Base-by-base conservation (phyloP, 2,329 filamentous ascomycete species). In the Pyrenochaeta sp. region DNA sequence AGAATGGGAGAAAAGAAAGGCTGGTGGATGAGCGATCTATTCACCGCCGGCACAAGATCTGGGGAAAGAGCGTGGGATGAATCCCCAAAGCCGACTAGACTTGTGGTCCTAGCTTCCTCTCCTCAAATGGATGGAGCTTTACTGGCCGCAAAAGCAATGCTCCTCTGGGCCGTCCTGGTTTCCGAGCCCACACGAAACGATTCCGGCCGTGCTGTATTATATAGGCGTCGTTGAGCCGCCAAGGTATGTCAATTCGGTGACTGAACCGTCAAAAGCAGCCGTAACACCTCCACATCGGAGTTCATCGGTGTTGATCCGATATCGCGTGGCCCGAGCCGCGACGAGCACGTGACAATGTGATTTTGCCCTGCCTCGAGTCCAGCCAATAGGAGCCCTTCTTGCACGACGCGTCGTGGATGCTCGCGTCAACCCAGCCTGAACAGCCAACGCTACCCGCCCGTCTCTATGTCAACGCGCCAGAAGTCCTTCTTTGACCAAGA, bases 401-500 rank as follows among this genome's bases (percentile, higher is more conserved):
- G n/a, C 64, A 50, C 58, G 60, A 58, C 62, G 59, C 66, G 59
- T 67, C 50, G 40, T 34, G 22, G 22, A 19, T 51, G 19, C 19
- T 19, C 59, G 65, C 60, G 60, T 58, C 53, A 56, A 40, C 45
- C 50, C 46, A 53, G 50, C 37, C 42, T 19, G 45, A 36, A 50
- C 52, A 46, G 34, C 40, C 30, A 25, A 52, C 50, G 44, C 52
- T 44, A 27, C 61, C 56, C 48, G 57, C 42, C 53, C 55, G 58
- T 65, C 70, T 63, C 64, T 56, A 82, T 82, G 80, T 77, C 80
- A 58, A 78, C 75, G 52, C 79, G 79, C 60, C 83, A 83, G 62
- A 82, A 79, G 69, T 82, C 81, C 59, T 84, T 84, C 74, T 83
- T 84, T 68, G 81, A 84, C 58, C 79, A 83, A 67, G 72, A 81